Evolutionary conservation across 2,329 filamentous ascomycete species (phyloP).

Genomic region (Cryphonectria parasitica): DNA sequence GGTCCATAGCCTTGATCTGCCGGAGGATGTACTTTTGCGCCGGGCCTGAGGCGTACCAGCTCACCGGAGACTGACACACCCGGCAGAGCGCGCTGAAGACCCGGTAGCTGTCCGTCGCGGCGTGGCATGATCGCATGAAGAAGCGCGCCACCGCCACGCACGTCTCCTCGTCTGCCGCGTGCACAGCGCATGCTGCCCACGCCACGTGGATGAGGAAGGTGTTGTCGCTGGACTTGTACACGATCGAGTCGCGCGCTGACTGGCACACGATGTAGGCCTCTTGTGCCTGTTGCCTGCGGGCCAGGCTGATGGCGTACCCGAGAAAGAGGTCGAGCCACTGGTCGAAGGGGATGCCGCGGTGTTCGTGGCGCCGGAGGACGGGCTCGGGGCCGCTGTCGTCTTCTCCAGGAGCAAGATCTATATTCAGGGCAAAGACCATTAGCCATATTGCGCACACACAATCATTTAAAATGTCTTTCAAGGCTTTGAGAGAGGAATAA

Average conservation of each 20-base stretch:
- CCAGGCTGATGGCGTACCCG: conserved; percentile 80
- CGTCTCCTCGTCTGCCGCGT: conserved; percentile 77
- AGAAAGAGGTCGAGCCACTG: conserved; percentile 90
- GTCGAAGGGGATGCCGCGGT: conserved; percentile 77
- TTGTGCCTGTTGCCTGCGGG: conserved; percentile 66
- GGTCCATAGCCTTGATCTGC: conserved; percentile 89
- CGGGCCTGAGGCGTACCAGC: conserved; percentile 79
- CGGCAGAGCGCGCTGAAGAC: conserved; percentile 80
- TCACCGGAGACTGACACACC: conserved; percentile 71
- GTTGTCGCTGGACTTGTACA: conserved; percentile 73
- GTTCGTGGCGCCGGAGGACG: conserved; percentile 39
- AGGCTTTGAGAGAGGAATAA: too few relatives aligned
- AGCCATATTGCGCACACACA: background rate
- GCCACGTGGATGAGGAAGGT: conserved; percentile 75
- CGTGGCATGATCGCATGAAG: conserved; percentile 82
- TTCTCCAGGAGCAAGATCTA: conserved; percentile 42
- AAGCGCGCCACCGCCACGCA: conserved; percentile 75
- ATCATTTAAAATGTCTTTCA: too few relatives aligned
- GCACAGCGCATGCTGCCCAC: conserved; percentile 79
- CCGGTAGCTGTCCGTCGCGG: conserved; percentile 80
- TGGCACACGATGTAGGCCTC: conserved; percentile 82
- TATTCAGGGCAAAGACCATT: background rate
- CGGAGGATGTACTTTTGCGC: conserved; percentile 90
- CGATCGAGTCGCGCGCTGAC: conserved; percentile 76
- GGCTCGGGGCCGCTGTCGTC: conserved; percentile 37